Base-by-base conservation (phyloP, 2,329 filamentous ascomycete species). In the Paraphoma sp. region DNA sequence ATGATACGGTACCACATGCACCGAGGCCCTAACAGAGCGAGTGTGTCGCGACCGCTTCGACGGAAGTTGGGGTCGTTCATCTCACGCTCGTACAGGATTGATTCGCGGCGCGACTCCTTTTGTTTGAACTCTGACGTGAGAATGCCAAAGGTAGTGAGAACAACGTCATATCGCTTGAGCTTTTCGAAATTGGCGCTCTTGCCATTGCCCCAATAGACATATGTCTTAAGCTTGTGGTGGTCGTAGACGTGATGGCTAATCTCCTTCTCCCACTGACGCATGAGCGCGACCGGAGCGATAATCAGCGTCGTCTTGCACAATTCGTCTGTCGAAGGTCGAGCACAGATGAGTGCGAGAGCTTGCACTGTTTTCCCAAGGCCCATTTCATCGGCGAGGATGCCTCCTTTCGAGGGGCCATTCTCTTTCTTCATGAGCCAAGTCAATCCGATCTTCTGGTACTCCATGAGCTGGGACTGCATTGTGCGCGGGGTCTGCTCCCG, bases 201-300 rank as follows among this genome's bases (percentile, higher is more conserved):
- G 18, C 79, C 78, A 6, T 63, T 64, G 2, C 86, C 86, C 68
- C 96, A 92, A 54, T 91, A 85, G 31, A 93, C 83, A 63, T 86
- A 87, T 1, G 91, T 87, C 0, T 81, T 86, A 12, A 96, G 77
- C 31, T 81, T 79, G 69, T 90, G 81, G 14, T 69, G 70, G 0
- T 78, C 77, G 0, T 87, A 87, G 36, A 95, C 76, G 74, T 93
- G 93, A 38, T 82, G 84, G 55, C 82, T 75, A 45, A 97, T 91
- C 74, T 97, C 93, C 46, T 88, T 84, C 68, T 91, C 87, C 93
- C 93, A 97, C 72, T 97, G 93, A 14, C 87, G 86, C 73, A 96
- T 85, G 14, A 97, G 80, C 3, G 91, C 88, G 10, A 96, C 87
- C 0, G 92, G 92, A 0, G 89, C 91, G 46, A 96, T 82, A 46